Conservation (phyloP, 441 rosid species). For the Rhodomyrtus psidioides region DNA sequence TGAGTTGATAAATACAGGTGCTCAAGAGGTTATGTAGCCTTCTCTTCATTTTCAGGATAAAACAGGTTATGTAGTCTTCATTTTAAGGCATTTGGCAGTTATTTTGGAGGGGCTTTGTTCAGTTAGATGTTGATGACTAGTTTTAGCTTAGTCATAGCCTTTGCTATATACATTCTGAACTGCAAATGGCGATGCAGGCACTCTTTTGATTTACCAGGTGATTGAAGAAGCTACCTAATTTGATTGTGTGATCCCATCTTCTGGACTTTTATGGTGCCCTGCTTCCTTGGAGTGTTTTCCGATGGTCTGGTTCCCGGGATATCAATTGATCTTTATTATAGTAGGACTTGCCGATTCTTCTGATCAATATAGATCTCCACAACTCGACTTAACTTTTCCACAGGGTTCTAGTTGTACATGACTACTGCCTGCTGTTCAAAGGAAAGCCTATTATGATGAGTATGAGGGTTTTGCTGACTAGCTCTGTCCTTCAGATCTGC, state of each 20-base stretch:
- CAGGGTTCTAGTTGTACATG: background rate
- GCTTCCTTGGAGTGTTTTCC: slow-evolving; percentile 18
- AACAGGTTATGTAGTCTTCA: background rate
- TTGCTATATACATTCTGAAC: slow-evolving; percentile 23
- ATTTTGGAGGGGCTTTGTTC: background rate
- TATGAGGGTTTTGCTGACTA: background rate
- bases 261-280: slow-evolving; percentile 22
- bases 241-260: slow-evolving; percentile 25
- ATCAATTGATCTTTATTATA: slow-evolving; percentile 13
- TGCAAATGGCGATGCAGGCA: slow-evolving; percentile 45
- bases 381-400: background rate
- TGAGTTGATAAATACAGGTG: background rate
- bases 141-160: slow-evolving; percentile 14
- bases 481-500: background rate
- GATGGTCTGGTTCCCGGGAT: slow-evolving; percentile 5
- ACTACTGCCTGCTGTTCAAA: background rate
- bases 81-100: background rate
- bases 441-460: background rate
- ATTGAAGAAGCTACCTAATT: slow-evolving; percentile 21
- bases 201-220: slow-evolving; percentile 22
- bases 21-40: background rate
- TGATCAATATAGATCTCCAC: background rate
- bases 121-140: background rate
- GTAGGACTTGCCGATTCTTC: slow-evolving; percentile 12
- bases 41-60: background rate